Evolutionary conservation across 108 stramenopile genomes (phyloP).

Genomic region (Mayamaea pseudoterrestris): DNA sequence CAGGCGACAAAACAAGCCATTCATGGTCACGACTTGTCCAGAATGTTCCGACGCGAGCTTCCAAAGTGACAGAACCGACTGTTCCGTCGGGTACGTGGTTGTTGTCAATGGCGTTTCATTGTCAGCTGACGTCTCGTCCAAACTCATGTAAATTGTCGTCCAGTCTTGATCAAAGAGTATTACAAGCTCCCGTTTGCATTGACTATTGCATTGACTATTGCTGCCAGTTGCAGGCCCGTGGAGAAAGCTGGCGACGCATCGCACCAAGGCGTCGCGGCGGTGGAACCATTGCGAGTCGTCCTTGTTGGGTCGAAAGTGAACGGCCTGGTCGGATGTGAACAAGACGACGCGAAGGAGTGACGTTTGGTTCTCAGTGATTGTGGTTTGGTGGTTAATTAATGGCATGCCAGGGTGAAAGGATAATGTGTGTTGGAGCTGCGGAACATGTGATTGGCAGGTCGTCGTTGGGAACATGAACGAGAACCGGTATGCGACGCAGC

Average conservation of each 20-base stretch:
- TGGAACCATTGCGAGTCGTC: slow-evolving; percentile 65
- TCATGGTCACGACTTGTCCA: not conserved
- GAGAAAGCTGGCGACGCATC: slow-evolving; percentile 52
- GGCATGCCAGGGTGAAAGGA: too few relatives aligned
- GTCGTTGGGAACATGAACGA: too few relatives aligned
- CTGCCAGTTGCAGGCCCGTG: slow-evolving; percentile 24
- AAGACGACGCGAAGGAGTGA: slow-evolving; percentile 28
- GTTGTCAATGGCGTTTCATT: not conserved
- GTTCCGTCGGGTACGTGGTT: slow-evolving; percentile 29
- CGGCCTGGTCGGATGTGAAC: slow-evolving; percentile 42
- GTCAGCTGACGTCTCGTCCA: slow-evolving; percentile 1
- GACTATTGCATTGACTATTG: not conserved
- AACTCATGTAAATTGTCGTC: slow-evolving; percentile 15
- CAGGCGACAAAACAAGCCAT: slow-evolving; percentile 6
- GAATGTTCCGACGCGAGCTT: slow-evolving; percentile 33
- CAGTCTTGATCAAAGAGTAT: slow-evolving; percentile 59
- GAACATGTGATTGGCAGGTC: too few relatives aligned
- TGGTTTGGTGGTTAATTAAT: too few relatives aligned
- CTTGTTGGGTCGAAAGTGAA: slow-evolving; percentile 40
- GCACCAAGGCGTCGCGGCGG: slow-evolving; percentile 61
- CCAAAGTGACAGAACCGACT: slow-evolving; percentile 41
- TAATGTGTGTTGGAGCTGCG: too few relatives aligned
- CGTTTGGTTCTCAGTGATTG: not conserved
- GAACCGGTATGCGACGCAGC: too few relatives aligned
- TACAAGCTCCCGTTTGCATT: slow-evolving; percentile 26